Evolutionary conservation across 345 rosid genomes (phyloP).

Genomic region (Boechera stricta): DNA sequence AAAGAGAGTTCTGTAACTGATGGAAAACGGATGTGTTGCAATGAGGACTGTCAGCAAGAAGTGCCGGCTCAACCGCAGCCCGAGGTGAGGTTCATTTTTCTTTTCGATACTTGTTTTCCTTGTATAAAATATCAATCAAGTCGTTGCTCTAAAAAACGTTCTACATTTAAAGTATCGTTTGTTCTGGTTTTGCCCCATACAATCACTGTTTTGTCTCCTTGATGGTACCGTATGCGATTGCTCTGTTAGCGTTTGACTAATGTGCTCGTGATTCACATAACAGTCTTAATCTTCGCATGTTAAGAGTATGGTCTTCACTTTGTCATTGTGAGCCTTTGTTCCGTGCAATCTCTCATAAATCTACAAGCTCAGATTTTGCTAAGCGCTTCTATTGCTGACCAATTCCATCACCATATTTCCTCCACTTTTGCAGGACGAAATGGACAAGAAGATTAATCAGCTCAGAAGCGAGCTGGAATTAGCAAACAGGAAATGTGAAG

Average conservation of each 20-base stretch:
- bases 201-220: slow-evolving; percentile 7
- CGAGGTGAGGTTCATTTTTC: slow-evolving; percentile 47
- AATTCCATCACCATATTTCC: slow-evolving; percentile 23
- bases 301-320: neutral
- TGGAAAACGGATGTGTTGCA: slow-evolving; percentile 29
- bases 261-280: slow-evolving; percentile 3
- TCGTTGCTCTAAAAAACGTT: neutral
- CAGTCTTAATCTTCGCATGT: slow-evolving; percentile 13
- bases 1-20: slow-evolving; percentile 35
- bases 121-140: neutral
- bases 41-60: slow-evolving; percentile 39
- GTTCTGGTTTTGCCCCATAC: neutral
- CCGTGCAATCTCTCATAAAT: neutral
- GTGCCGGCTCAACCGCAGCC: slow-evolving; percentile 36
- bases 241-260: neutral
- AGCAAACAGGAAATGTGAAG: slow-evolving; percentile 54
- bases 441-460: slow-evolving; percentile 55
- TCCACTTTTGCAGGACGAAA: slow-evolving; percentile 51
- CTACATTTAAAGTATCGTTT: neutral
- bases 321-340: slow-evolving; percentile 5
- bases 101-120: slow-evolving; percentile 1
- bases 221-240: neutral
- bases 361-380: slow-evolving; percentile 5
- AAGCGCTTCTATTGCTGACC: slow-evolving; percentile 18
- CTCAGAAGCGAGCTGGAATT: slow-evolving; percentile 52